Evolutionary conservation across 192 early-diverging fungal genomes (phyloP).

Genomic region (Coemansia guatemalensis): DNA sequence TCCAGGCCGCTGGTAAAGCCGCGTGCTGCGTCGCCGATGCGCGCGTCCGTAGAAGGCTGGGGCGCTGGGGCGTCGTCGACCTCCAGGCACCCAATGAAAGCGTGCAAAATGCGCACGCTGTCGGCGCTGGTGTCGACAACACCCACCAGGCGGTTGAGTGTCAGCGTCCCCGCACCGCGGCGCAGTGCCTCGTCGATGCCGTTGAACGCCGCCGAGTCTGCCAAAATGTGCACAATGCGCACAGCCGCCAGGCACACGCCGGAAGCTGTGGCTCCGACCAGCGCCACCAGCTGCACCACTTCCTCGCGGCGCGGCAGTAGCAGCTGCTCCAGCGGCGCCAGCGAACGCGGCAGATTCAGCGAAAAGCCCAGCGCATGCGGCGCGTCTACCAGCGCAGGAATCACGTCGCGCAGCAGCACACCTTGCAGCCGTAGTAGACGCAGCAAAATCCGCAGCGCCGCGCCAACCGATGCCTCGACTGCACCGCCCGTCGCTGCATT

Average conservation of each 20-base stretch:
- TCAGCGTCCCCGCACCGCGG: slow-evolving; percentile 49
- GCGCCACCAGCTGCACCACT: slow-evolving; percentile 72
- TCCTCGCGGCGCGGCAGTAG: slow-evolving; percentile 67
- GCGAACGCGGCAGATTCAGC: slow-evolving; percentile 52
- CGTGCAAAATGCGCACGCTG: slow-evolving; percentile 70
- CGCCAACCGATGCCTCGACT: slow-evolving; percentile 32
- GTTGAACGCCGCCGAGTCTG: slow-evolving; percentile 71
- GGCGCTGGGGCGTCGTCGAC: slow-evolving; percentile 54
- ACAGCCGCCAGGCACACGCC: slow-evolving; percentile 74
- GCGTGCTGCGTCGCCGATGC: slow-evolving; percentile 35
- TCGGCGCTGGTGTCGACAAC: slow-evolving; percentile 64
- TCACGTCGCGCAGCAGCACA: slow-evolving; percentile 64
- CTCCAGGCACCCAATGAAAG: slow-evolving; percentile 76
- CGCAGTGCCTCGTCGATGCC: slow-evolving; percentile 47
- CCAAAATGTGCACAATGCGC: slow-evolving; percentile 68
- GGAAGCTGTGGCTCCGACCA: slow-evolving; percentile 63
- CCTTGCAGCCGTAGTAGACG: slow-evolving; percentile 74
- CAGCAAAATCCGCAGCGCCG: slow-evolving; percentile 62
- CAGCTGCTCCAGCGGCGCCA: slow-evolving; percentile 78
- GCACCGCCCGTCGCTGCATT: slow-evolving; percentile 45
- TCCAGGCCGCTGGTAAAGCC: slow-evolving; percentile 51
- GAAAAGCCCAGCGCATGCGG: slow-evolving; percentile 50
- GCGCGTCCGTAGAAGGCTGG: slow-evolving; percentile 45
- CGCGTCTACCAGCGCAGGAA: slow-evolving; percentile 58
- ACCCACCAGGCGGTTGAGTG: slow-evolving; percentile 72